These are phyloP conservation scores for Withania somnifera DNA, from an alignment of 305 asterid species.

Conservation along the genomic window DNA sequence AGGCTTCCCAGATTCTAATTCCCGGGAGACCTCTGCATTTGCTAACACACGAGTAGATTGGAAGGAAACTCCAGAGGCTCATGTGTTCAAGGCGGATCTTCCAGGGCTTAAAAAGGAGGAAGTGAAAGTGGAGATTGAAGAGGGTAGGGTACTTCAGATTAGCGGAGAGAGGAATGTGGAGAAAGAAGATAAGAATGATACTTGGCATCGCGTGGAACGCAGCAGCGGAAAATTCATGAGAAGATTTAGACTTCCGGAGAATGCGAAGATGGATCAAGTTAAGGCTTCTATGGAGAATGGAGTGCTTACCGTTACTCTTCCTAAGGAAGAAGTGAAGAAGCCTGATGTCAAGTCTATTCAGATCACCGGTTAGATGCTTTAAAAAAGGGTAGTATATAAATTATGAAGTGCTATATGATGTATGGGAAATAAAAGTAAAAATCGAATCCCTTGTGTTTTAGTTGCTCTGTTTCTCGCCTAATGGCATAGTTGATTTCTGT, in stretches of 20 bases:
- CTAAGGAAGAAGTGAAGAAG: constrained; percentile 7
- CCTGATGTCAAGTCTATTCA: constrained; percentile 10
- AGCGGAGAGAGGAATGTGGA: constrained; percentile 24
- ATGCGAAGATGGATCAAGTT: constrained; percentile 1
- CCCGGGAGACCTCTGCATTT: constrained; percentile 4
- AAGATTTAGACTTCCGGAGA: constrained; percentile 18
- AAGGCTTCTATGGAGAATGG: constrained; percentile 15
- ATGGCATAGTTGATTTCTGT: no score
- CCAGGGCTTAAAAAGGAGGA: constrained; percentile 19
- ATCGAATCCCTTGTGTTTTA: neutral
- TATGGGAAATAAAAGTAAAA: neutral
- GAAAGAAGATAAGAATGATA: constrained; percentile 13
- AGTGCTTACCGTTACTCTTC: constrained; percentile 13
- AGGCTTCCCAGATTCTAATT: neutral
- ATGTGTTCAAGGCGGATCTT: constrained; percentile 18
- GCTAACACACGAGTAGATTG: constrained; percentile 7
- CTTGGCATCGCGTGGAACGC: constrained; percentile 12
- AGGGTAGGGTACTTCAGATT: constrained; percentile 11
- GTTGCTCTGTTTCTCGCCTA: neutral
- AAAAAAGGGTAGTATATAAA: neutral
- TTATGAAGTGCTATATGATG: neutral
- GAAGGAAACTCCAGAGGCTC: constrained; percentile 21
- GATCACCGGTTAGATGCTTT: neutral
- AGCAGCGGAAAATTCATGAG: constrained; percentile 21
- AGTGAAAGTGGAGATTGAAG: constrained; percentile 16